Evolutionary conservation across 208 protist species (phyloP).

Genomic region (Crithidia sp.): DNA sequence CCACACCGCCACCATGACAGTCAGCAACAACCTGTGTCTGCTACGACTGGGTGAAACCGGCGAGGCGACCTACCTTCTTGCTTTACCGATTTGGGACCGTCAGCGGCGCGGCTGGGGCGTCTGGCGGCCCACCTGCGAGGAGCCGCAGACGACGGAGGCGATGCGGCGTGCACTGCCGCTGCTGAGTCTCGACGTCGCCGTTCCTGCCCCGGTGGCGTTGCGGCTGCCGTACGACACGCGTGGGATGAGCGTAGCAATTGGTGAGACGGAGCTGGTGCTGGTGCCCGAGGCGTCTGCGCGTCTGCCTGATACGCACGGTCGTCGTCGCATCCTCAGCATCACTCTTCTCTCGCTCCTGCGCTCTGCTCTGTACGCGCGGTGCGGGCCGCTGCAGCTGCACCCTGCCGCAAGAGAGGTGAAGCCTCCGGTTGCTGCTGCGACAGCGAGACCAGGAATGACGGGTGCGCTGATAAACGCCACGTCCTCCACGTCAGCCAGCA

Average conservation of each 20-base stretch:
- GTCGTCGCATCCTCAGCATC: constrained; percentile 26
- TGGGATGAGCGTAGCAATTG: constrained; percentile 62
- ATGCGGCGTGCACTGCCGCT: constrained; percentile 41
- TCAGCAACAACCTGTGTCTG: constrained; percentile 60
- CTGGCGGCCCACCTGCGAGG: constrained; percentile 25
- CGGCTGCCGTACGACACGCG: constrained; percentile 68
- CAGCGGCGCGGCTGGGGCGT: constrained; percentile 57
- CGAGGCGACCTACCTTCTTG: constrained; percentile 54
- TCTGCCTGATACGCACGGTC: constrained; percentile 1
- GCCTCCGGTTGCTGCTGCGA: not conserved
- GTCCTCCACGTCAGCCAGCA: not conserved
- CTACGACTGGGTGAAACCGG: constrained; percentile 46
- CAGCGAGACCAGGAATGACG: not conserved
- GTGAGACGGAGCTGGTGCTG: constrained; percentile 59
- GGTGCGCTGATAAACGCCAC: constrained; percentile 22
- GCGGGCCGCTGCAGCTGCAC: constrained; percentile 26
- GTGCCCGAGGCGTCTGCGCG: constrained; percentile 40
- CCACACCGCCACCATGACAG: constrained; percentile 43
- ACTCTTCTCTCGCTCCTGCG: constrained; percentile 43
- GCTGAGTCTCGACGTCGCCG: constrained; percentile 31
- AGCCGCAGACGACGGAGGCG: constrained; percentile 6
- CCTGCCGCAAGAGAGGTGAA: not conserved
- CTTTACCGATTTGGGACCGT: constrained; percentile 65
- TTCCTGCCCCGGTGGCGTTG: constrained; percentile 62
- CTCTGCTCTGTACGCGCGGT: constrained; percentile 46